Evolutionary conservation across 2,329 filamentous ascomycete genomes (phyloP).

Genomic region (Tolypocladium ovalisporum): DNA sequence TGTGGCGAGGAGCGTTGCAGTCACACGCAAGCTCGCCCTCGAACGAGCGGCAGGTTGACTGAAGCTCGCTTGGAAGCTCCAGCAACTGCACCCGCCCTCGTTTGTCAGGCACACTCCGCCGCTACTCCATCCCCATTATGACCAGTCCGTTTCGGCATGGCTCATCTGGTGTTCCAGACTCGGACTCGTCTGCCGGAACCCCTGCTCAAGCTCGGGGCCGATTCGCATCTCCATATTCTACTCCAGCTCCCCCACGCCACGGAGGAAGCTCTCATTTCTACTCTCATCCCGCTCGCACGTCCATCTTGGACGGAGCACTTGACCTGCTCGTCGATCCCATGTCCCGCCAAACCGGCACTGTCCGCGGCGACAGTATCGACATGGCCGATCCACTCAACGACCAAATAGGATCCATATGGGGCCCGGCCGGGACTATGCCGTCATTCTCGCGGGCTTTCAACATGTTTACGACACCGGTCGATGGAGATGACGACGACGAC

Average conservation of each 20-base stretch:
- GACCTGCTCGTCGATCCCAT: slow-evolving; percentile 14
- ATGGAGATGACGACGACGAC: slow-evolving; percentile 10
- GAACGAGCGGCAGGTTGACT: slow-evolving; percentile 9
- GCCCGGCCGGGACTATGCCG: slow-evolving; percentile 20
- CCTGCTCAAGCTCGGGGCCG: slow-evolving; percentile 4
- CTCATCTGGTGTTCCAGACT: slow-evolving; percentile 13
- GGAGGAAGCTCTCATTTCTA: slow-evolving; percentile 33
- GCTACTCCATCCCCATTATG: slow-evolving; percentile 2
- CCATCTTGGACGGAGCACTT: slow-evolving; percentile 38
- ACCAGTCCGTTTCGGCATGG: slow-evolving; percentile 12
- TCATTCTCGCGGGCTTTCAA: slow-evolving; percentile 44
- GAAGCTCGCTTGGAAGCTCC: slow-evolving; percentile 8
- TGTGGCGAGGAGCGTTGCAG: neutral
- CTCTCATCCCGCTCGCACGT: slow-evolving; percentile 20
- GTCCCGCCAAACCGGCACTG: slow-evolving; percentile 1
- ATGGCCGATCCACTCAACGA: slow-evolving; percentile 24
- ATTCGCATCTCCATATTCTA: slow-evolving; percentile 11
- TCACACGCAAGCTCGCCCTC: slow-evolving; percentile 2
- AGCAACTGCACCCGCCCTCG: slow-evolving; percentile 5
- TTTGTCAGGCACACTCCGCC: slow-evolving; percentile 8
- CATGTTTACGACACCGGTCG: slow-evolving; percentile 28
- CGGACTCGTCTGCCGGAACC: slow-evolving; percentile 11
- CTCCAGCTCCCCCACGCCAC: slow-evolving; percentile 21
- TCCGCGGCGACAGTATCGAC: slow-evolving; percentile 6
- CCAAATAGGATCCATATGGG: slow-evolving; percentile 12